Percentiles rank a stretch among this genome's conserved stretches.
Evolutionary conservation across 768 basidiomycete genomes (phyloP).

Genomic region (Ephemerocybe angulata): DNA sequence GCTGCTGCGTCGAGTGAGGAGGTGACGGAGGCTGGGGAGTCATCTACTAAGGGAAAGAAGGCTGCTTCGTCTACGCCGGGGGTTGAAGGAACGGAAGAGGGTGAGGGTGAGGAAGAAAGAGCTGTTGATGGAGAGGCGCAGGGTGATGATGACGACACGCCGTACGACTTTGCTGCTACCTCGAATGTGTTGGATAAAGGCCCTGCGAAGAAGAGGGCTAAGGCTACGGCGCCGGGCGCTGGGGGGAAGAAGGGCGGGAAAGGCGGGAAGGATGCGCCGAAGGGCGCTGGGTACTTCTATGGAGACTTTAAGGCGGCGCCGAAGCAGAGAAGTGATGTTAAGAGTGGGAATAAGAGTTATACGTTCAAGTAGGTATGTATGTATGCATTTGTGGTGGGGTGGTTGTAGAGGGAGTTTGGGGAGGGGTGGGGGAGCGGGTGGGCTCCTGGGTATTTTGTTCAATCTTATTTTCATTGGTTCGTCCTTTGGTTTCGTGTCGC

Average conservation of each 20-base stretch:
- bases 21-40: not conserved
- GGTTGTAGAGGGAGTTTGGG: not conserved
- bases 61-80: too few relatives aligned
- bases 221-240: too few relatives aligned
- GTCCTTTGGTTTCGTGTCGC: too few relatives aligned
- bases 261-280: slow-evolving; percentile 13
- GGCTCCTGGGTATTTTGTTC: too few relatives aligned
- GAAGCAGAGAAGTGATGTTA: slow-evolving; percentile 60
- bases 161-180: slow-evolving; percentile 66
- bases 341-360: slow-evolving; percentile 65
- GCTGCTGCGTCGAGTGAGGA: slow-evolving; percentile 16
- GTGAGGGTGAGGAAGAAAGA: too few relatives aligned
- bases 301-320: slow-evolving; percentile 66
- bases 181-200: slow-evolving; percentile 71
- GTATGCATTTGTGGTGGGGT: not conserved
- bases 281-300: slow-evolving; percentile 40
- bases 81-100: too few relatives aligned
- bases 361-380: slow-evolving; percentile 69
- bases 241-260: slow-evolving; percentile 36
- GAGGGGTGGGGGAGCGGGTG: not conserved
- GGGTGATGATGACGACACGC: slow-evolving; percentile 32
- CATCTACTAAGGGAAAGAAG: not conserved
- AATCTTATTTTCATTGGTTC: too few relatives aligned
- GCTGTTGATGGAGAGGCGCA: too few relatives aligned
- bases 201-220: slow-evolving; percentile 50